Base-by-base conservation (phyloP, 805 yeast genomes). In the Candida ipomoeae region DNA sequence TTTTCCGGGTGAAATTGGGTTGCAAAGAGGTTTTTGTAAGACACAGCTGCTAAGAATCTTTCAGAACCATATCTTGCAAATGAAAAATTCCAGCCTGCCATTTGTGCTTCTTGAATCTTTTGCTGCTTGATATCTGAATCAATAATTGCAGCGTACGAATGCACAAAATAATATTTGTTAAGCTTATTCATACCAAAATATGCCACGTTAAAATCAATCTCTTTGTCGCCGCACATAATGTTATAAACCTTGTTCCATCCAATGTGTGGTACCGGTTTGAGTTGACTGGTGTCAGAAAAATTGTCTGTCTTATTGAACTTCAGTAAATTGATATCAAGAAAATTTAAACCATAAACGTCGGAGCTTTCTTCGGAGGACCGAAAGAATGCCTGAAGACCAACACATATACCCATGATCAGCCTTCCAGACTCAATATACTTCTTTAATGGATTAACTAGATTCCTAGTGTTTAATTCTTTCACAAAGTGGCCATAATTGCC, bases 1-100 rank as follows among this genome's bases (percentile, higher is more conserved):
- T 94, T 94, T 65, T 94, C 99, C n/a, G 99, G 99, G 69, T 94
- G 99, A 68, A 94, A 94, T 67, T 94, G 99, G 0, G 98, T 94
- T 40, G 97, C 96, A 69, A 94, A 88, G 10, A 92, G 73, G 55
- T 89, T 91, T 52, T 78, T 89, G 61, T 78, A 85, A 31, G 83
- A 44, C 36, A 91, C 66, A 0, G 98, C 94, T 14, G 97, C 95
- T 53, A 94, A 73, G 60, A 91, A 94, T 46, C 69, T 75, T 68
- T 94, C 91, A 26, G 81, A 65, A 1, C 95, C 96, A 66, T 94
- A 94, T 48, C 69, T 73, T 1, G 94, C 80, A 41, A 79, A 68
- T 0, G 90, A 89, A 48, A 87, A 74, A 34, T 82, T 80, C 96
- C 97, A 92, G 36, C 78, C 79, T 39, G 71, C 53, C n/a, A 55